Evolutionary conservation across 495 filamentous ascomycete species (phyloP), one percentile per base, ranked within the genome.

Genomic region (Jackrogersella minutella): DNA sequence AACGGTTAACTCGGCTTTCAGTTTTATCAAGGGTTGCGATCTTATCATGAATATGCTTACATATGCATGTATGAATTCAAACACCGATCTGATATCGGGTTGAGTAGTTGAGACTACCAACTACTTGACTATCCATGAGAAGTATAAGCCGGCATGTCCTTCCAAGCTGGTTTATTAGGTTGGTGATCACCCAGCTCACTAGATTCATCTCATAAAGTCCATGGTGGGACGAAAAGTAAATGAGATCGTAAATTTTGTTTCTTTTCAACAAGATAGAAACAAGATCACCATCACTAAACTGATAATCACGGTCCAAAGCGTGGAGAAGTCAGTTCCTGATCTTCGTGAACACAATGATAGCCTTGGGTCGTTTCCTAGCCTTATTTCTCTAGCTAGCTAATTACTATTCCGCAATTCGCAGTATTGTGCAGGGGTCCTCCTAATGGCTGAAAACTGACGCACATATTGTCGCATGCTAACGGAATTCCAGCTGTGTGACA

Each of bases 241-340:
- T 26, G 6, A 26, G 10, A 44, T 24, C 24, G 26, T 34, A 47
- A 55, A 47, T n/a, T 54, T 60, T 53, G 49, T 66, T 66, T 53
- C 55, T 16, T 59, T 14, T 28, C 31, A 10, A n/a, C 7, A 10
- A 31, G 30, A 2, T 26, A 39, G 55, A 54, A 66, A 66, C 49
- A 52, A 47, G 36, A 5, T 16, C 40, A 11, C 51, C 33, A 61
- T 36, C 34, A 51, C 47, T 26, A 56, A 16, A 53, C 30, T 41
- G 26, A 46, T 36, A 61, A 64, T 60, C 49, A 44, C 36, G 47
- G 44, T 41, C 22, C 21, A 51, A 54, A 52, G 13, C 51, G 39
- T 36, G 50, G 57, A 64, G 51, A 46, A 62, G 46, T 64, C 56
- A 64, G 66, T 16, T 33, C 55, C 61, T 64, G 50, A 64, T 64